Evolutionary conservation across 495 filamentous ascomycete genomes (phyloP).

Genomic region (Clohesyomyces aquaticus): DNA sequence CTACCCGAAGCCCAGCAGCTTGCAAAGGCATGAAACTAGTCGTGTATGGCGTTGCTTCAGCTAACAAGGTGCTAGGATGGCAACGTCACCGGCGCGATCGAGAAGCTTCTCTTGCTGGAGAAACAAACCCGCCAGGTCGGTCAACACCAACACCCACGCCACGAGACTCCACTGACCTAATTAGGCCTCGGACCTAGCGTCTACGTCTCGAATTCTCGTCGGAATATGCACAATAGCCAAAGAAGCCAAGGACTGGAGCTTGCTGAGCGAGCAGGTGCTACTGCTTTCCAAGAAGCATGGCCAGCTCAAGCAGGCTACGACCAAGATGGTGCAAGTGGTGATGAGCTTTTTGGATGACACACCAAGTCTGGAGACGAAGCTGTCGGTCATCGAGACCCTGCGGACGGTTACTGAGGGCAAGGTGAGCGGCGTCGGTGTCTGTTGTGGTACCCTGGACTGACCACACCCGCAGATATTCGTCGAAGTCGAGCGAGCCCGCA

Average conservation of each 20-base stretch:
- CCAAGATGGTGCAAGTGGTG: constrained; percentile 96
- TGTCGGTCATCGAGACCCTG: constrained; percentile 90
- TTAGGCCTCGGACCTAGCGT: constrained; percentile 87
- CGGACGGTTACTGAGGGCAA: constrained; percentile 98
- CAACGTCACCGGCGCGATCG: constrained; percentile 81
- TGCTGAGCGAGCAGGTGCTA: constrained; percentile 94
- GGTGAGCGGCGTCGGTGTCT: constrained; percentile 49
- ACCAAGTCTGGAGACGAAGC: constrained; percentile 80
- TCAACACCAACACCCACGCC: not conserved
- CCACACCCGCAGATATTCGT: constrained; percentile 78
- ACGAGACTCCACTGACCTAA: not conserved
- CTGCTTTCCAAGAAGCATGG: constrained; percentile 98
- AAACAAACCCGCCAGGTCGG: constrained; percentile 94
- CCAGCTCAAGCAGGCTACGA: constrained; percentile 97
- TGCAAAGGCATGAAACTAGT: constrained; percentile 66
- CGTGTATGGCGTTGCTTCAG: not conserved
- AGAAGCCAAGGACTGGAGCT: constrained; percentile 84
- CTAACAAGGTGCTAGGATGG: constrained; percentile 53
- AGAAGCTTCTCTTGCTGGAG: constrained; percentile 88
- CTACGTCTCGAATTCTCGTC: constrained; percentile 85
- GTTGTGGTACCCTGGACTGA: constrained; percentile 4
- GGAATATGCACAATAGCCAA: constrained; percentile 93
- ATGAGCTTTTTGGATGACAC: constrained; percentile 87
- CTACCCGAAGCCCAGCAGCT: constrained; percentile 86
- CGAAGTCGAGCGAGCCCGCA: constrained; percentile 94